phyloP scores from a whole-genome alignment of 257 asterid genomes.

The Solanum piurae region DNA sequence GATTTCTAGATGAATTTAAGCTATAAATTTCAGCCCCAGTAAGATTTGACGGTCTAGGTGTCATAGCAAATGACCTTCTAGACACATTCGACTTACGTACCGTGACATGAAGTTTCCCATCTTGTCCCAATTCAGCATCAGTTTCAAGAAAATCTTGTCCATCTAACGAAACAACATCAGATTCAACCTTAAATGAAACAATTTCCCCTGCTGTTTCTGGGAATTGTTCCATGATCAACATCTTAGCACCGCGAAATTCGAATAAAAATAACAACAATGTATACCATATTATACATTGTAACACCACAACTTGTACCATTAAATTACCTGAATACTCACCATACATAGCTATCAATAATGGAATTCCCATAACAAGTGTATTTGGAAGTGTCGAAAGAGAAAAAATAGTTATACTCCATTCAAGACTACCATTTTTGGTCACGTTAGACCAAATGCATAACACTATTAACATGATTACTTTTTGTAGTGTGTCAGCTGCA shows the following conservation, averaged over 20 bases:
- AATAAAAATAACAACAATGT: slow-evolving; percentile 62
- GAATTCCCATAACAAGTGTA: slow-evolving; percentile 23
- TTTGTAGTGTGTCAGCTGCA: slow-evolving; percentile 18
- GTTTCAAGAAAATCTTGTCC: slow-evolving; percentile 93
- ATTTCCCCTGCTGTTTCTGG: slow-evolving; percentile 87
- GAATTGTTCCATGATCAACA: slow-evolving; percentile 75
- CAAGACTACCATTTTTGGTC: slow-evolving; percentile 12
- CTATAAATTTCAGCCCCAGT: slow-evolving; percentile 48
- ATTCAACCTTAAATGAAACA: slow-evolving; percentile 74
- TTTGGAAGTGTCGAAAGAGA: slow-evolving; percentile 15
- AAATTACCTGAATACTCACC: slow-evolving; percentile 40
- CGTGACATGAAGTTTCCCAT: slow-evolving; percentile 77
- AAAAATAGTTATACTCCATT: slow-evolving; percentile 22
- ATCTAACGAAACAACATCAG: slow-evolving; percentile 86
- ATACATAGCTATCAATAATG: slow-evolving; percentile 18
- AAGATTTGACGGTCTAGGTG: slow-evolving; percentile 44
- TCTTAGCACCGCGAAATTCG: slow-evolving; percentile 78
- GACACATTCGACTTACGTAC: slow-evolving; percentile 85
- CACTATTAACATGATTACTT: slow-evolving; percentile 6
- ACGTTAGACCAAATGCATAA: slow-evolving; percentile 16
- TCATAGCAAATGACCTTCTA: slow-evolving; percentile 39
- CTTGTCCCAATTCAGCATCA: slow-evolving; percentile 69
- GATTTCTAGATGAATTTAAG: slow-evolving; percentile 36
- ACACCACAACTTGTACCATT: slow-evolving; percentile 82
- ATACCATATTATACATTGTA: slow-evolving; percentile 88